A percentile compares a stretch with the other conserved stretches of the same genome.
Conservation (phyloP, 768 basidiomycete species). For the Jaapia argillacea region DNA sequence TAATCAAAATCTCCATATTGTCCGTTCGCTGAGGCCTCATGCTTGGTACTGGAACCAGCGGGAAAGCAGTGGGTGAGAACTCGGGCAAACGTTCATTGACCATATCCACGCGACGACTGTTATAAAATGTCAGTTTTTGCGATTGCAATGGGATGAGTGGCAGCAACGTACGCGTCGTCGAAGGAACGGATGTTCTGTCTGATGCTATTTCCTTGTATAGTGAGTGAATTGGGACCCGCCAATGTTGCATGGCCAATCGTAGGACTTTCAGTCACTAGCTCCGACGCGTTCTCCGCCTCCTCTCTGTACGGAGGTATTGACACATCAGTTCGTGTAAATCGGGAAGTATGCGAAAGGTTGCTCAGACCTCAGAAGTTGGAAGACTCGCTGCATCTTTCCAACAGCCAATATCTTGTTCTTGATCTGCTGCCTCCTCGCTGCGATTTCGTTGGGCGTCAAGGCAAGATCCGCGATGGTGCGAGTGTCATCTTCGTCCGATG, state of each 20-base stretch:
- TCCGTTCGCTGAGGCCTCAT: conserved; percentile 32
- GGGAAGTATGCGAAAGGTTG: not conserved
- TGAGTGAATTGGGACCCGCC: conserved; percentile 42
- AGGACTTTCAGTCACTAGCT: conserved; percentile 31
- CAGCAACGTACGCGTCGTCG: conserved; percentile 57
- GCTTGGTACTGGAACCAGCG: conserved; percentile 50
- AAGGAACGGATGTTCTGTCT: conserved; percentile 58
- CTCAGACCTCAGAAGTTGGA: conserved; percentile 71
- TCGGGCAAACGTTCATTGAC: conserved; percentile 68
- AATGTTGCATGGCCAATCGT: conserved; percentile 15
- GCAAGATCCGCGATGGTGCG: conserved; percentile 15
- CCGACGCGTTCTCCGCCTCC: conserved; percentile 70
- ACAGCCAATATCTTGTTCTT: conserved; percentile 93
- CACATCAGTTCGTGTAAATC: not conserved
- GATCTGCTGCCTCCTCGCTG: conserved; percentile 63
- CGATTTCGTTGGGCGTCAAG: conserved; percentile 29
- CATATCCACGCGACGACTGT: conserved; percentile 61
- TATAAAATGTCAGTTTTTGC: not conserved
- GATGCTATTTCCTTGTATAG: conserved; percentile 50
- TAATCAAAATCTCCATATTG: conserved; percentile 59
- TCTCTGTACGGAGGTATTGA: conserved; percentile 36
- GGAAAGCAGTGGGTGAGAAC: conserved; percentile 30
- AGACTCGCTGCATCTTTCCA: conserved; percentile 84
- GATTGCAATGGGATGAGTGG: conserved; percentile 2
- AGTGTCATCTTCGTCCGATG: conserved; percentile 18